Evolutionary conservation across 495 filamentous ascomycete species (phyloP), one percentile per base, ranked within the genome.

Genomic region (Penicillium maclennaniae): DNA sequence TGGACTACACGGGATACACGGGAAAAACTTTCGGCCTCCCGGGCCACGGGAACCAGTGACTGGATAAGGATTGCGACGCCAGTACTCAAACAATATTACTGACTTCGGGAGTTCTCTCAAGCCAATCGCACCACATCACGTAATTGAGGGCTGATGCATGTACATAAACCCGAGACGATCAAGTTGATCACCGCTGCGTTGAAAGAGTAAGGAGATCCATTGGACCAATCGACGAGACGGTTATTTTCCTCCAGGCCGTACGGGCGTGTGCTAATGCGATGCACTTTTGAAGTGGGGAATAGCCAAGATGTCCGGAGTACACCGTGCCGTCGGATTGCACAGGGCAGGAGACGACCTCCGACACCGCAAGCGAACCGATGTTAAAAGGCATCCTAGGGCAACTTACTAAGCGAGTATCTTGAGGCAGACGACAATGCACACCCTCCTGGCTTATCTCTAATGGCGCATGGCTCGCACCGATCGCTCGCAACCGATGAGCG

Each of bases 401-500:
- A 7, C 27, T 12, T 31, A 31, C 27, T 7, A 31, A 12, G 27
- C 7, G 27, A 34, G 3, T 34, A 34, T 34, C 1, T 34, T 14
- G 10, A 34, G 7, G 10, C 3, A 34, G 3, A 14, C 3, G 10
- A 14, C 31, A 34, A 34, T 9, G 31, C 27, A 31, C 27, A n/a
- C n/a, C n/a, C 15, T 34, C 31, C 31, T 34, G 31, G 31, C 6
- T 7, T 31, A 7, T 34, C 10, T 14, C 31, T 12, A 34, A 4
- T 34, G 31, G 31, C 10, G 31, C 9, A 34, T 34, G 15, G 10
- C 31, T 34, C 8, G n/a, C 12, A 27, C 20, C 7, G 12, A 23
- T 53, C 37, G 47, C 58, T 55, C 52, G 45, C 8, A 41, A 23
- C 17, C 55, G 48, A 53, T 62, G 45, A 26, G 27, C 48, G 52